Conservation (phyloP, 768 basidiomycete genomes). For the Amanita exitialis region DNA sequence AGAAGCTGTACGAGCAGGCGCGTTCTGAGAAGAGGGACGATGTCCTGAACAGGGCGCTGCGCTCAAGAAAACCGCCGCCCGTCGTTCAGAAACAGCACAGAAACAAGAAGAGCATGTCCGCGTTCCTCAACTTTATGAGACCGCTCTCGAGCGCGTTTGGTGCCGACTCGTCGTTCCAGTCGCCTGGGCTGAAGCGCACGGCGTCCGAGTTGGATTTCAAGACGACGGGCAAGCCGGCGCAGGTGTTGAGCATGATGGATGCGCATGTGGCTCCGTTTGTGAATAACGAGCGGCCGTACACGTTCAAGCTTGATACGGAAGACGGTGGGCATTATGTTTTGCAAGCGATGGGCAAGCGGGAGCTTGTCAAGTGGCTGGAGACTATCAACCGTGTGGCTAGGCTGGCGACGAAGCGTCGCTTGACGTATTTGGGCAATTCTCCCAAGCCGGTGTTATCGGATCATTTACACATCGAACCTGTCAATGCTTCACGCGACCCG, state of each 20-base stretch:
- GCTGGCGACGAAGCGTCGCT: constrained; percentile 63
- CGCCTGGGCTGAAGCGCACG: constrained; percentile 41
- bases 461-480: constrained; percentile 56
- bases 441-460: constrained; percentile 69
- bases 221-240: constrained; percentile 61
- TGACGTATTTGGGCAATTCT: constrained; percentile 72
- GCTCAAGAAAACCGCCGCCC: constrained; percentile 36
- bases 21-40: constrained; percentile 69
- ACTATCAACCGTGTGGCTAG: constrained; percentile 64
- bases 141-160: constrained; percentile 82
- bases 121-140: constrained; percentile 81
- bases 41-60: constrained; percentile 67
- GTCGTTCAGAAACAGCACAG: constrained; percentile 62
- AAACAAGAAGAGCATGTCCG: constrained; percentile 85
- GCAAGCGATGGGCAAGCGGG: constrained; percentile 60
- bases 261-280: constrained; percentile 61
- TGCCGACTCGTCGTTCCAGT: constrained; percentile 37
- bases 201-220: constrained; percentile 69
- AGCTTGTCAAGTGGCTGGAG: constrained; percentile 72
- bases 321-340: constrained; percentile 79
- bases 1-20: constrained; percentile 68
- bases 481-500: constrained; percentile 58
- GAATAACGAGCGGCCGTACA: constrained; percentile 76
- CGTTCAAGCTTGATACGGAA: constrained; percentile 77
- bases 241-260: constrained; percentile 67